phyloP scores from a whole-genome alignment of 108 stramenopile species.

The Skeletonema tropicum region DNA sequence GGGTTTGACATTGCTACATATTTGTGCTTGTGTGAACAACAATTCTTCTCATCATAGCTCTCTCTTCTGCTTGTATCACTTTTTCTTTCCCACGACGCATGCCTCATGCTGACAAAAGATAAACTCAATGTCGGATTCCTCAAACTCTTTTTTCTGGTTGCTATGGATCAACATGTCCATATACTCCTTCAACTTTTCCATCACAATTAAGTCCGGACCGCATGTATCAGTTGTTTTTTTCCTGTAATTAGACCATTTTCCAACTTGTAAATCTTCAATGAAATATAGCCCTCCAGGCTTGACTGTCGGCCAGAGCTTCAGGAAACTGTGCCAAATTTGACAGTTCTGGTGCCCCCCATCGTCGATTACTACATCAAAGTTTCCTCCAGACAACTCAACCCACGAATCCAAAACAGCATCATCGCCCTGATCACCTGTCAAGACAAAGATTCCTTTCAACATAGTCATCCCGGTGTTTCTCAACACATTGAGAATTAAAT shows the following conservation, averaged over 20 bases:
- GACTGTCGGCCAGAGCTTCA: constrained; percentile 25
- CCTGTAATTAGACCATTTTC: background rate
- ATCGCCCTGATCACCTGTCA: constrained; percentile 39
- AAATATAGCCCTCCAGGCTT: constrained; percentile 25
- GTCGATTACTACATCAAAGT: constrained; percentile 36
- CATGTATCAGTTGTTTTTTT: background rate
- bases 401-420: constrained; percentile 20
- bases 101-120: constrained; percentile 16
- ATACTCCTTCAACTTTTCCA: constrained; percentile 2
- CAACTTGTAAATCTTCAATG: constrained; percentile 34
- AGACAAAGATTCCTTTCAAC: background rate
- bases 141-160: background rate
- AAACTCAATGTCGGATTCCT: constrained; percentile 5
- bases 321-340: constrained; percentile 22
- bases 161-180: background rate
- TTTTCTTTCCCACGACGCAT: constrained; percentile 16
- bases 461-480: constrained; percentile 2
- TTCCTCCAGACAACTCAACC: constrained; percentile 25
- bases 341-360: constrained; percentile 39
- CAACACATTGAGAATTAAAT: constrained; percentile 25
- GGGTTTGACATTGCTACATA: too few species aligned
- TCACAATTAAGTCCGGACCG: background rate
- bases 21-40: too few species aligned
- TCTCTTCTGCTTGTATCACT: background rate
- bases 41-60: too few species aligned